Percentiles rank a stretch among this genome's conserved stretches.
These are phyloP conservation scores for Cucurbita ficifolia DNA, from an alignment of 306 rosid genomes.

Conservation along the genomic window DNA sequence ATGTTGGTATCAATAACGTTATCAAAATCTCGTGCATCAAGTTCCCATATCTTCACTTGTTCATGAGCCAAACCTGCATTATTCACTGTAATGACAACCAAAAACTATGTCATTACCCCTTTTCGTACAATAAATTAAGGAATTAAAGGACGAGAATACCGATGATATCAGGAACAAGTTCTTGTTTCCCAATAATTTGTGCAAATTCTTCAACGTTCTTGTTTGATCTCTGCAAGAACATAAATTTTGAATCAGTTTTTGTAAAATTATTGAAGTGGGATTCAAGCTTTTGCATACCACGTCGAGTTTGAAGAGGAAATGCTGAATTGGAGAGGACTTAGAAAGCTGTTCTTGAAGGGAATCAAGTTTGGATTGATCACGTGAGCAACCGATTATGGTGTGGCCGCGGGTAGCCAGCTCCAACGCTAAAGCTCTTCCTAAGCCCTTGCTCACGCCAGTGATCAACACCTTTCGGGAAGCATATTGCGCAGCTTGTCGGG, in stretches of 20 bases:
- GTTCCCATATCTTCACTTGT: conserved; percentile 76
- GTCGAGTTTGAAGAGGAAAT: conserved; percentile 38
- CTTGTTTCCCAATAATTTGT: conserved; percentile 30
- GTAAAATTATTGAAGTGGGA: no score
- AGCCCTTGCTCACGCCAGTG: conserved; percentile 65
- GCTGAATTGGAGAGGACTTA: conserved; percentile 13
- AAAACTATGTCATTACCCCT: no score
- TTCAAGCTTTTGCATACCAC: conserved; percentile 17
- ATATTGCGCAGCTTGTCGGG: background rate
- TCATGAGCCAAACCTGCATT: conserved; percentile 54
- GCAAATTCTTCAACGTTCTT: conserved; percentile 40
- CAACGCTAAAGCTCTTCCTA: conserved; percentile 61
- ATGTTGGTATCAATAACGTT: conserved; percentile 58
- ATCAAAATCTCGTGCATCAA: conserved; percentile 47
- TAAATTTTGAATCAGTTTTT: no score
- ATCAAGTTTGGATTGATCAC: conserved; percentile 42
- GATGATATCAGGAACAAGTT: conserved; percentile 49
- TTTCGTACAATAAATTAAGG: no score
- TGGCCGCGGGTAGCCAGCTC: conserved; percentile 59
- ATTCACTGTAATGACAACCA: conserved; percentile 24
- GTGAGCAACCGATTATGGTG: conserved; percentile 61
- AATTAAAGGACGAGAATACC: background rate
- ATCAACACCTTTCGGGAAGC: conserved; percentile 30
- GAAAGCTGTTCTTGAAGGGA: conserved; percentile 36
- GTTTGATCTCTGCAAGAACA: conserved; percentile 28